Percentiles rank a stretch among this genome's conserved stretches.
These are phyloP conservation scores for Trichoderma harzianum DNA, from an alignment of 2,329 filamentous ascomycete genomes.

Conservation along the genomic window DNA sequence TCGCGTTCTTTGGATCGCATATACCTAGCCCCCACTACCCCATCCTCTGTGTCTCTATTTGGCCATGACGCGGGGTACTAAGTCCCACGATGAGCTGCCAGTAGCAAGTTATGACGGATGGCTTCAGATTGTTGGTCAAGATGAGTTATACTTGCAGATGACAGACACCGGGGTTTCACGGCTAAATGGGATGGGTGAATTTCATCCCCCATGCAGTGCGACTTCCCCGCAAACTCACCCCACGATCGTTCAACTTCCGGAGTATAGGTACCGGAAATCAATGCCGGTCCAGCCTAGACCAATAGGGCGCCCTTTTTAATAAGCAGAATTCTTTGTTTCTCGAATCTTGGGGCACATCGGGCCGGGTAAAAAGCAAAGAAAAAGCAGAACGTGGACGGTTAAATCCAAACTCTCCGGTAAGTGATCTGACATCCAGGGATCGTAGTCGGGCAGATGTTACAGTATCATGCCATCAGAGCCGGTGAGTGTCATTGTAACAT, in stretches of 20 bases:
- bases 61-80: not conserved
- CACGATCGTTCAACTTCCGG: not conserved
- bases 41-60: not conserved
- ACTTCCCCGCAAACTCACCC: not conserved
- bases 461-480: not conserved
- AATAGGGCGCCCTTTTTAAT: not conserved
- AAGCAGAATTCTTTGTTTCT: not conserved
- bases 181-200: not conserved
- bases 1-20: not conserved
- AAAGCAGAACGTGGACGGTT: not conserved
- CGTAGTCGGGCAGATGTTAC: not conserved
- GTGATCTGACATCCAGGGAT: not conserved
- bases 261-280: not conserved
- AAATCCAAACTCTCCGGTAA: not conserved
- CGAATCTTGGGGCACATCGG: not conserved
- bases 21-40: not conserved
- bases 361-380: not conserved
- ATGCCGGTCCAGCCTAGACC: not conserved
- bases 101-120: not conserved
- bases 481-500: not conserved
- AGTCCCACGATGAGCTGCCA: not conserved
- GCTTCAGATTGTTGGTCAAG: not conserved
- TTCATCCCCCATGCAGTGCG: not conserved
- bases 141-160: not conserved
- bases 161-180: not conserved